phyloP scores from a whole-genome alignment of 2,329 filamentous ascomycete species.

The Colletotrichum sp. region DNA sequence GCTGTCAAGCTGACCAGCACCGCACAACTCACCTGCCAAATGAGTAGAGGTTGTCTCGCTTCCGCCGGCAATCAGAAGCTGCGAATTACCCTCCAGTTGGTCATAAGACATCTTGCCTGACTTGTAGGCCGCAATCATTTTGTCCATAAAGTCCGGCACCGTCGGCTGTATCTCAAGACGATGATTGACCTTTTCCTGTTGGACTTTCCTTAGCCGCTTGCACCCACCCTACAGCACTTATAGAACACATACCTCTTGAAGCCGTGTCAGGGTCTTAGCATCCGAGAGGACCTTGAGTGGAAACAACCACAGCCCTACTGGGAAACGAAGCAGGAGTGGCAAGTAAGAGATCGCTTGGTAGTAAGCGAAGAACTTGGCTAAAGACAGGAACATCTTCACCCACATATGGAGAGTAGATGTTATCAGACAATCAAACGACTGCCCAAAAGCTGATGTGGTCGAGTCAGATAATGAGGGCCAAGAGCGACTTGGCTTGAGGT shows the following conservation, averaged over 20 bases:
- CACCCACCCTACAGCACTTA: neutral
- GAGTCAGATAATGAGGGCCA: neutral
- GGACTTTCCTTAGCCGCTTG: neutral
- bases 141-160: neutral
- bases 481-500: neutral
- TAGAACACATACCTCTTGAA: neutral
- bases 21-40: slow-evolving; percentile 30
- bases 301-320: neutral
- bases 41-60: slow-evolving; percentile 37
- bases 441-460: slow-evolving; percentile 25
- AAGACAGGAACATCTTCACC: slow-evolving; percentile 26
- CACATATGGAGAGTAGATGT: slow-evolving; percentile 26
- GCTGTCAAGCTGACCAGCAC: neutral
- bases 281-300: neutral
- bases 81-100: slow-evolving; percentile 12
- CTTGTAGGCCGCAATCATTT: neutral
- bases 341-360: neutral
- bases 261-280: neutral
- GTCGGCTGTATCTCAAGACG: neutral
- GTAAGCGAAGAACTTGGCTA: slow-evolving; percentile 6
- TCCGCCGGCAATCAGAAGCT: slow-evolving; percentile 30
- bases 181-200: neutral
- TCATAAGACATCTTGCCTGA: slow-evolving; percentile 1
- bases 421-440: slow-evolving; percentile 29
- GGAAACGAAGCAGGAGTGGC: neutral